Percentiles rank a stretch among this genome's conserved stretches.
These are phyloP conservation scores for Chiua virens DNA, from an alignment of 768 basidiomycete genomes.

Conservation along the genomic window DNA sequence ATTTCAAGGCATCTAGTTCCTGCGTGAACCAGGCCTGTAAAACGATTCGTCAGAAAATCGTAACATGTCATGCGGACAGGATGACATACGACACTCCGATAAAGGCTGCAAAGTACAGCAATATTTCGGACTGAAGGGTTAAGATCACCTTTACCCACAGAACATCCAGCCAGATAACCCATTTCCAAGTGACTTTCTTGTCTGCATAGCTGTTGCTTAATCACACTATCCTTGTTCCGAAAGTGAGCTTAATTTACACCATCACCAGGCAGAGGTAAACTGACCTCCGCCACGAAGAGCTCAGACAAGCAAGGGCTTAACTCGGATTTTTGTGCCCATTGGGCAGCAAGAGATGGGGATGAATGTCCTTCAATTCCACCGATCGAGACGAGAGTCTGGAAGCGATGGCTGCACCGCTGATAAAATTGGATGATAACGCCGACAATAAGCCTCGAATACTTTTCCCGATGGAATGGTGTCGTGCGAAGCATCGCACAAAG, in stretches of 20 bases:
- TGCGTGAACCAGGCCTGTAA: constrained; percentile 81
- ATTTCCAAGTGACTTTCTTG: constrained; percentile 83
- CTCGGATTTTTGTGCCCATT: constrained; percentile 87
- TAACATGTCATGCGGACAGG: not conserved
- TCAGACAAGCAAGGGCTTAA: constrained; percentile 73
- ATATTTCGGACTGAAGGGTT: constrained; percentile 72
- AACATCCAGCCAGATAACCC: constrained; percentile 54
- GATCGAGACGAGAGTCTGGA: constrained; percentile 66
- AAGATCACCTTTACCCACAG: constrained; percentile 62
- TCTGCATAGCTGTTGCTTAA: constrained; percentile 57
- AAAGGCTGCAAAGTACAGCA: constrained; percentile 71
- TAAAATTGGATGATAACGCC: constrained; percentile 96
- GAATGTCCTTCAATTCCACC: constrained; percentile 40
- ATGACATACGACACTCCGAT: constrained; percentile 78
- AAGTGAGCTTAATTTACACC: not conserved
- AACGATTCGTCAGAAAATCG: constrained; percentile 8
- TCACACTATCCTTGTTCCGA: constrained; percentile 38
- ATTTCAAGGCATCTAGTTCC: constrained; percentile 68
- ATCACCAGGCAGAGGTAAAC: constrained; percentile 21
- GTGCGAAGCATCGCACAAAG: constrained; percentile 87
- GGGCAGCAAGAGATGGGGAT: constrained; percentile 57
- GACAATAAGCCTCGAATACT: constrained; percentile 90
- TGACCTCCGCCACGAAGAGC: constrained; percentile 52
- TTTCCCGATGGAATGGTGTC: constrained; percentile 94
- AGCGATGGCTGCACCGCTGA: constrained; percentile 87